Evolutionary conservation across 202 grass and related monocot species (phyloP).

Genomic region (Miscanthus sacchariflorus): DNA sequence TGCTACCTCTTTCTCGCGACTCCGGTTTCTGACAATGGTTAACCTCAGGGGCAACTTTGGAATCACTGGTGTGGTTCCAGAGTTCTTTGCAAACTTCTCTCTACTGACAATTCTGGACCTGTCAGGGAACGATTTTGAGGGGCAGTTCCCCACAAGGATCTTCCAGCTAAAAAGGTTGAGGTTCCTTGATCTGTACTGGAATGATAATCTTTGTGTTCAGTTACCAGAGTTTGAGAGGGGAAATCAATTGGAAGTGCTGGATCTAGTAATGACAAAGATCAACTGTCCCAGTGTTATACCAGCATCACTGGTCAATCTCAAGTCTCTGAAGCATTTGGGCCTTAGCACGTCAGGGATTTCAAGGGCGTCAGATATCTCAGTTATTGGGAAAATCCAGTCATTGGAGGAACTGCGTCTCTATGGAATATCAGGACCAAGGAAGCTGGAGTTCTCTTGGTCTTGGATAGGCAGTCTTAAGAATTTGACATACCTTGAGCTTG

Average conservation of each 20-base stretch:
- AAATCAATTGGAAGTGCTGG: slow-evolving; percentile 40
- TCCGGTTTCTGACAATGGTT: too few species aligned
- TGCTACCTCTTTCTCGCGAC: too few species aligned
- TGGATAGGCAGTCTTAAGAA: neutral
- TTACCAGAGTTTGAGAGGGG: slow-evolving; percentile 15
- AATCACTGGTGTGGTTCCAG: slow-evolving; percentile 26
- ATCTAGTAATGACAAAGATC: neutral
- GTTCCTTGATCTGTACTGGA: neutral
- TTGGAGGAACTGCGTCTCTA: neutral
- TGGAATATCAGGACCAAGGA: neutral
- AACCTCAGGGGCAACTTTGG: too few species aligned
- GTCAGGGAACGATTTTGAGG: slow-evolving; percentile 32
- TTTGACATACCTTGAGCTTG: neutral
- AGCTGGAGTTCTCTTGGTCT: neutral
- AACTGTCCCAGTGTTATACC: neutral
- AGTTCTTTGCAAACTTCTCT: slow-evolving; percentile 46
- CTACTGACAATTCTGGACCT: slow-evolving; percentile 41
- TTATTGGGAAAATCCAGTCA: neutral
- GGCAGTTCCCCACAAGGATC: slow-evolving; percentile 46
- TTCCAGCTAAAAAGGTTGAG: slow-evolving; percentile 55
- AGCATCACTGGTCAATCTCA: slow-evolving; percentile 22
- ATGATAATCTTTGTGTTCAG: slow-evolving; percentile 13
- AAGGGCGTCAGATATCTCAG: too few species aligned
- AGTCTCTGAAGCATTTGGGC: neutral
- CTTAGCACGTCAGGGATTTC: neutral